These are phyloP conservation scores for Garcileccinum viscosum DNA, from an alignment of 1,284 basidiomycete species.

Conservation along the genomic window DNA sequence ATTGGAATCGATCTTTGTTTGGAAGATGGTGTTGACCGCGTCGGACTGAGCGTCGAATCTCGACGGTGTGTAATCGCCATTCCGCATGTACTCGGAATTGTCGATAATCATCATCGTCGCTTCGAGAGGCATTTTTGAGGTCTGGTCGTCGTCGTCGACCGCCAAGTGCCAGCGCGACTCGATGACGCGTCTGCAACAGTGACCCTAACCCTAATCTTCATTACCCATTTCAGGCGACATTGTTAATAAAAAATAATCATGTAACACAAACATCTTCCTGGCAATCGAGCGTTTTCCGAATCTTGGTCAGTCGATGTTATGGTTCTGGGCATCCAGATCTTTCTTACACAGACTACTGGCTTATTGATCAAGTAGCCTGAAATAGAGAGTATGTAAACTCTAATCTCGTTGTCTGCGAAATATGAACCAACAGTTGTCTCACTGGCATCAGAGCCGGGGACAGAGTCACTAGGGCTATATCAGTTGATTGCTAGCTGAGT, in stretches of 20 bases:
- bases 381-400: too few species aligned
- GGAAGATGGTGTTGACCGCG: conserved; percentile 90
- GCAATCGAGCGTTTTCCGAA: too few species aligned
- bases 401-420: too few species aligned
- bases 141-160: conserved; percentile 21
- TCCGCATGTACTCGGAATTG: conserved; percentile 95
- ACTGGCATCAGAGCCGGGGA: too few species aligned
- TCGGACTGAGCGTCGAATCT: conserved; percentile 91
- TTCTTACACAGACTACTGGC: too few species aligned
- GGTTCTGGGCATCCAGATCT: too few species aligned
- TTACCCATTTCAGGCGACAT: neutral
- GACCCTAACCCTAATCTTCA: conserved; percentile 29
- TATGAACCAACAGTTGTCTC: too few species aligned
- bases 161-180: conserved; percentile 6
- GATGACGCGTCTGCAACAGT: conserved; percentile 26
- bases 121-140: conserved; percentile 84
- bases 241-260: neutral
- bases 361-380: too few species aligned
- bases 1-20: conserved; percentile 93
- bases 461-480: too few species aligned
- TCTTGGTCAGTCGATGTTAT: too few species aligned
- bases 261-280: neutral
- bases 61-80: conserved; percentile 92
- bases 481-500: too few species aligned
- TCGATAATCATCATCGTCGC: conserved; percentile 93